Evolutionary conservation across 176 grass and related monocot species (phyloP).

Genomic region (Carex parvula): DNA sequence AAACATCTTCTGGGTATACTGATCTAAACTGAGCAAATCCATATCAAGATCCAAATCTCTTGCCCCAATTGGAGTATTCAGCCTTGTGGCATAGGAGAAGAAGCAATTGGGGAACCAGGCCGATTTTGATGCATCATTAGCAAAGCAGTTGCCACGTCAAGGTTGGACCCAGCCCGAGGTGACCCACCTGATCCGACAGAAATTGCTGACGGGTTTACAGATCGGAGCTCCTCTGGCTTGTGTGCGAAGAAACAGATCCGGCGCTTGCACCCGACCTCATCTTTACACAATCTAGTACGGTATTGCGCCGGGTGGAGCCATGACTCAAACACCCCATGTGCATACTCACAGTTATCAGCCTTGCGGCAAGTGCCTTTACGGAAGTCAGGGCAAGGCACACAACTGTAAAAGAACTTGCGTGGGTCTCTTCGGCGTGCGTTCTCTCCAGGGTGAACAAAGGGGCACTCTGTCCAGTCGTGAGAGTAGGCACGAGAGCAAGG

Average conservation of each 20-base stretch:
- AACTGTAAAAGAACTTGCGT: conserved; percentile 84
- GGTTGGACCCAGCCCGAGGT: conserved; percentile 37
- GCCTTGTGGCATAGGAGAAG: conserved; percentile 43
- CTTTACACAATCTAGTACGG: conserved; percentile 69
- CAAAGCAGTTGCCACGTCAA: conserved; percentile 51
- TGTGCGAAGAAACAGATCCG: conserved; percentile 93
- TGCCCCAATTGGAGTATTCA: conserved; percentile 57
- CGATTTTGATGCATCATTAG: conserved; percentile 36
- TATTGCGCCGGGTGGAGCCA: conserved; percentile 95
- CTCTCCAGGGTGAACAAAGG: conserved; percentile 96
- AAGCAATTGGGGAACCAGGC: conserved; percentile 25
- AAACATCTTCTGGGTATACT: conserved; percentile 85
- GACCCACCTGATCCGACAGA: conserved; percentile 49
- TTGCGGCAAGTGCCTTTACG: conserved; percentile 79
- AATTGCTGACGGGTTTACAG: conserved; percentile 60
- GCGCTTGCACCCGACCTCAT: conserved; percentile 60
- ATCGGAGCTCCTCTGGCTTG: conserved; percentile 74
- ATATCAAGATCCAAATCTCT: conserved; percentile 69
- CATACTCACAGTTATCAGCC: conserved; percentile 78
- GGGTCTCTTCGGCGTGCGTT: conserved; percentile 94
- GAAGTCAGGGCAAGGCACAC: conserved; percentile 94
- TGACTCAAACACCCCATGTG: conserved; percentile 86
- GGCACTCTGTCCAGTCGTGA: conserved; percentile 99
- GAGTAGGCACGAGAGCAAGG: conserved; percentile 97
- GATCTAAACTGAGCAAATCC: conserved; percentile 64